Evolutionary conservation across 208 protist species (phyloP), one percentile per base, ranked within the genome.

Genomic region (Polymyxa betae): DNA sequence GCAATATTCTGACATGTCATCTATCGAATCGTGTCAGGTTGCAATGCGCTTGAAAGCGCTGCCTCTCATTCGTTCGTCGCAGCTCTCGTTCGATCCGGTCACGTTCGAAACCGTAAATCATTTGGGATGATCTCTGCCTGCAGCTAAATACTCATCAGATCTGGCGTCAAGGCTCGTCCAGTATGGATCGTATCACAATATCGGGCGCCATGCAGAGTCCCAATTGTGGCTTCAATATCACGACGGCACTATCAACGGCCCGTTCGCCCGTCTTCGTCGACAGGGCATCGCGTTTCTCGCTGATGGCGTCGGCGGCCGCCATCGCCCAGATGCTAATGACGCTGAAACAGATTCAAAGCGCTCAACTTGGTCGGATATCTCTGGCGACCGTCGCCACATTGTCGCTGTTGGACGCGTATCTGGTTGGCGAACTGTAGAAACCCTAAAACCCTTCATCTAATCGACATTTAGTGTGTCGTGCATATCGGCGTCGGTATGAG

Each of bases 241-340:
- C 72, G 35, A 82, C 40, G 16, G 72, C n/a, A n/a, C n/a, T 43
- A 45, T 35, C 72, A 20, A 12, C 12, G 5, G 40, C 72, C 10
- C 5, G 35, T 5, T 40, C 72, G 5, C 5, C 5, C 12, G 5
- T 82, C 40, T 35, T 82, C 40, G 35, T 82, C 5, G 72, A 82
- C 40, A 35, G 72, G n/a, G 72, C 72, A 12, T 82, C 72, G 72
- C 35, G 72, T 40, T 82, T 82, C 72, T 5, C 72, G 16, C 5
- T 43, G 5, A 35, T 82, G 16, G 72, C 72, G 40, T 82, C 72
- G n/a, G 5, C 35, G 72, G n/a, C 40, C 5, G 35, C 72, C 5
- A 82, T 82, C 5, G 40, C 35, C 16, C 72, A 82, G 72, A 82
- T 82, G 72, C n/a, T 82, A 43, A 45, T 82, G 35, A 82, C 72